Base-by-base conservation (phyloP, 2,329 filamentous ascomycete species). In the Juglanconis oblonga region DNA sequence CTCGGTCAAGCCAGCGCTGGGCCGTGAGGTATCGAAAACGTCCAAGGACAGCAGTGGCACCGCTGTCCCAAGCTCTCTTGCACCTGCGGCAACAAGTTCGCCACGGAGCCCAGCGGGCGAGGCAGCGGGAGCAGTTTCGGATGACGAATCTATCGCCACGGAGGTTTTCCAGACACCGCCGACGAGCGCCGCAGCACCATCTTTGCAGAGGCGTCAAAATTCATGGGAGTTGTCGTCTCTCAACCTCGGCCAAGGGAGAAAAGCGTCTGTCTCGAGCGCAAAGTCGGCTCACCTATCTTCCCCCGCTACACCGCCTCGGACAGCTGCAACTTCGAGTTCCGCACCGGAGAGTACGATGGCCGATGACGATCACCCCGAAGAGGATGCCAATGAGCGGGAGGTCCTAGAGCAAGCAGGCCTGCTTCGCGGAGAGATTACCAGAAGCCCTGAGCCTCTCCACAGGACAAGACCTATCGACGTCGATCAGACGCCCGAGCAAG, bases 401-500 rank as follows among this genome's bases (percentile, higher is more conserved):
- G 76, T 91, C 5, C 75, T 92, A 33, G 83, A 87, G 64, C 85
- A 91, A 70, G 81, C 86, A 6, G 89, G 89, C 1, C 77, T 92
- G 29, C 73, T 90, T 31, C 81, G 84, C 45, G 66, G 72, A 32
- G 73, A 73, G 44, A 68, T 74, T 17, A 74, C 76, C 54, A 74
- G 71, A 51, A 76, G 74, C 5, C 69, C 74, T 31, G 78, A 81
- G 29, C 75, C 75, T 36, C 76, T 77, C 62, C 70, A 73, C 47
- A 72, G 73, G 24, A 76, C 71, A 8, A 71, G 74, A 3, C 70
- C 70, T 10, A 76, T 73, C 55, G 77, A 78, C 35, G 68, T 69
- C 6, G 80, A 79, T 17, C 74, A 76, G 32, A 76, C 75, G 10
- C 68, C 71, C 3, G 69, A 70, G 38, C 66, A 67, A 10, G 47